Evolutionary conservation across 1,284 basidiomycete genomes (phyloP), one percentile per base, ranked within the genome.

Genomic region (Gomphus sp.): DNA sequence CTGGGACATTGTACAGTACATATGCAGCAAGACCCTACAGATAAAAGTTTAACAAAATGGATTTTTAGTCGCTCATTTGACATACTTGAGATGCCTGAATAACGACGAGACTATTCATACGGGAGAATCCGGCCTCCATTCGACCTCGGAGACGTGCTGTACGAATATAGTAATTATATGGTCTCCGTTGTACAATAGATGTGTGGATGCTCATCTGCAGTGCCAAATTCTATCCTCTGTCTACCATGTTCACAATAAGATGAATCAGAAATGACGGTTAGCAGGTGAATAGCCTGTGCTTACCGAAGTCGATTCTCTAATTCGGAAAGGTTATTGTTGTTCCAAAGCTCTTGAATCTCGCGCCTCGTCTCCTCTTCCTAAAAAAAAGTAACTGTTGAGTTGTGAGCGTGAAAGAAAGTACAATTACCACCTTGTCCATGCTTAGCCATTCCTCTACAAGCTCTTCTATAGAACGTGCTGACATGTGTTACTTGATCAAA

Each of bases 21-120:
- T 93, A 91, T 55, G 82, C 80, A 61, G 84, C 87, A 7, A 93
- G 77, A 22, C 90, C 89, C 89, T 90, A 51, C 59, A 22, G 48
- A 55, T 43, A 57, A n/a, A n/a, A 14, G 12, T 34, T 16, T n/a
- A 34, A 31, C 10, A 5, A 34, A 53, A 37, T 51, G 34, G 36
- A 50, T 31, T 55, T 25, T 49, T 45, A 25, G 34, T 12, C 25
- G 16, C 37, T 54, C 22, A 57, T 43, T 39, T 45, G 39, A 61
- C 61, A n/a, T 52, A 82, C 89, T 76, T 92, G 89, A 16, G 89
- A 89, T 5, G 90, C 81, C 67, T 93, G 91, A 44, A 91, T 85
- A 56, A 93, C 75, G 51, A 84, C 89, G 55, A 93, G 71, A 68
- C 92, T 89, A 68, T 93, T 93, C 89, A 93, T 93, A 56, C 87